Percentiles rank a stretch among this genome's conserved stretches.
Evolutionary conservation across 1,139 yeast species (phyloP).

Genomic region (Kazachstania sp.): DNA sequence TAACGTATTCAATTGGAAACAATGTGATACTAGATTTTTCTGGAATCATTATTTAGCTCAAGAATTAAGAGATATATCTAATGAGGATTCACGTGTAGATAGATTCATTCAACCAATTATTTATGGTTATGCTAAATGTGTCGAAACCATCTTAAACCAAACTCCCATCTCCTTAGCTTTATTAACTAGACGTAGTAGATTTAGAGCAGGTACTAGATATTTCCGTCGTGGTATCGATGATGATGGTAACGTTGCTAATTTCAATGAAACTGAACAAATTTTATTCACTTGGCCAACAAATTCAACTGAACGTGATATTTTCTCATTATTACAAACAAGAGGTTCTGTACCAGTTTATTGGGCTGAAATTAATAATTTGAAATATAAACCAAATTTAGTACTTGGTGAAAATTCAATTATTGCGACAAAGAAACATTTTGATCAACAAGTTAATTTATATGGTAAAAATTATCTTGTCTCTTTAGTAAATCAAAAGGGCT

Average conservation of each 20-base stretch:
- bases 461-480: conserved; percentile 83
- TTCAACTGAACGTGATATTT: conserved; percentile 36
- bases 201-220: conserved; percentile 91
- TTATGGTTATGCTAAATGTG: conserved; percentile 68
- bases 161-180: conserved; percentile 50
- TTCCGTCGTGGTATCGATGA: conserved; percentile 89
- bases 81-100: conserved; percentile 31
- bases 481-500: conserved; percentile 88
- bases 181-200: conserved; percentile 72
- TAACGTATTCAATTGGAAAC: conserved; percentile 24
- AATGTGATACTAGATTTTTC: conserved; percentile 68
- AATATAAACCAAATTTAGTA: conserved; percentile 74
- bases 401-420: conserved; percentile 50
- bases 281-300: conserved; percentile 39
- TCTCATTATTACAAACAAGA: conserved; percentile 78
- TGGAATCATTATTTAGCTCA: conserved; percentile 73
- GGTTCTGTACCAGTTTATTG: conserved; percentile 97
- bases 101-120: conserved; percentile 68
- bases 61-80: conserved; percentile 44
- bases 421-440: conserved; percentile 71
- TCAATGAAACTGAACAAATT: conserved; percentile 92
- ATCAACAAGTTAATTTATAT: conserved; percentile 55
- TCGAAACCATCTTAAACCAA: conserved; percentile 45
- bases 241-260: conserved; percentile 83
- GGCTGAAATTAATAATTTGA: conserved; percentile 86